Evolutionary conservation across 2,329 filamentous ascomycete genomes (phyloP), one percentile per base, ranked within the genome.

Genomic region (Sarocladiaceae sp.): DNA sequence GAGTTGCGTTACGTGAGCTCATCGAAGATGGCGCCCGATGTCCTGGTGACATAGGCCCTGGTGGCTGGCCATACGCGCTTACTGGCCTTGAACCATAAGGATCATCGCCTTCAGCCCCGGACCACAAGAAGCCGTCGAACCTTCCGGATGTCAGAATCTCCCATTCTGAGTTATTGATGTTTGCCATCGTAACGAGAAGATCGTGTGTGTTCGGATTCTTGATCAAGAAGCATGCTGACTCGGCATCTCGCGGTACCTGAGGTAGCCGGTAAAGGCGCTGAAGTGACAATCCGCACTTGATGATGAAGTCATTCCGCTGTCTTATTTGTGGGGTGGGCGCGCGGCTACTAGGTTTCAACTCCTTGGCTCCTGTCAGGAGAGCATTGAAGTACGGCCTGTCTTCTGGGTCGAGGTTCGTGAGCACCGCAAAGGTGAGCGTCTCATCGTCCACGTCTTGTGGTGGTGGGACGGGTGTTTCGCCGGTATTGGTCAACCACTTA

Each of bases 101-200:
- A 55, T 55, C 21, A 13, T 55, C 56, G 4, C 68, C 66, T 44
- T 96, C 90, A 6, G 88, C 88, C 18, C 91, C 91, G 34, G 88
- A 95, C 80, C 91, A 95, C 16, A 96, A 73, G 65, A 97, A 97
- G 3, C 91, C 91, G 58, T 96, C 90, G 55, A 97, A 97, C 21
- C 91, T 85, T 21, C 91, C 91, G 0, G 91, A 96, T 4, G 85
- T 88, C 11, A 97, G 73, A 45, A 97, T 95, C 50, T 96, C 91
- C 91, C 91, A 97, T 63, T 97, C 91, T n/a, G 87, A 85, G 37
- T 82, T 78, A 58, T 85, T 93, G 54, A 97, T 93, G 43, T 90
- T 88, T 27, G 86, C 83, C 41, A 96, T 74, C 0, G 91, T 95
- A 32, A 88, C 82, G 3, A 97, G 78, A 24, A 95, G 80, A 56